Base-by-base conservation (phyloP, 2,329 filamentous ascomycete species). In the Aspergillus fischeri region DNA sequence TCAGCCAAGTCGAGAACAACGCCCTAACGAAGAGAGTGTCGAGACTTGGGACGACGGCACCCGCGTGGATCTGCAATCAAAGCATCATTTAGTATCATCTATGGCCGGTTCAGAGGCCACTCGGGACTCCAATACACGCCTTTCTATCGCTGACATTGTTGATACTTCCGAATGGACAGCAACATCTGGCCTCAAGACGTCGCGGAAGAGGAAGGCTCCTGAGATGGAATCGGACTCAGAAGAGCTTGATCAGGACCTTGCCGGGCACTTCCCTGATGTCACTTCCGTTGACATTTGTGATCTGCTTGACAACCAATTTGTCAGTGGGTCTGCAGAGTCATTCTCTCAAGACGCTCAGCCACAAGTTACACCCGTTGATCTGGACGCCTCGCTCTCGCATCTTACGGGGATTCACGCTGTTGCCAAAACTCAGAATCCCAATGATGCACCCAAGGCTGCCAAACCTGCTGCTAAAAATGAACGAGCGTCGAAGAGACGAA, bases 131-230 rank as follows among this genome's bases (percentile, higher is more conserved):
- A 58, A 50, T 4, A 63, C 57, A n/a, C 55, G 62, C 7, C 45
- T 62, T 17, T 60, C 62, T 3, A 62, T 63, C 20, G 48, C 61
- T 25, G 61, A 63, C 41, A 62, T 62, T 50, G 56, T 61, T 47
- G 59, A 63, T 49, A 51, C 55, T 25, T 53, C 56, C 3, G 17
- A 38, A 6, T 44, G 42, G n/a, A 44, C 51, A 5, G 29, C 45
- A 29, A 38, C 44, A 21, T 28, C 20, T 24, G 51, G 38, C 44
- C 11, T 5, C 21, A 27, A 47, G 10, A 24, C 10, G 3, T 25
- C 44, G 21, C 44, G 44, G 32, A 74, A 74, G 60, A 65, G 72
- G 49, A 71, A 72, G 55, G 67, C 65, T n/a, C 56, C 57, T 50
- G 66, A 73, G 27, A 69, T 70, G 49, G 67, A 69, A 8, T 47